These are phyloP conservation scores for Fusarium sp. DNA, from an alignment of 2,329 filamentous ascomycete species.

Conservation along the genomic window DNA sequence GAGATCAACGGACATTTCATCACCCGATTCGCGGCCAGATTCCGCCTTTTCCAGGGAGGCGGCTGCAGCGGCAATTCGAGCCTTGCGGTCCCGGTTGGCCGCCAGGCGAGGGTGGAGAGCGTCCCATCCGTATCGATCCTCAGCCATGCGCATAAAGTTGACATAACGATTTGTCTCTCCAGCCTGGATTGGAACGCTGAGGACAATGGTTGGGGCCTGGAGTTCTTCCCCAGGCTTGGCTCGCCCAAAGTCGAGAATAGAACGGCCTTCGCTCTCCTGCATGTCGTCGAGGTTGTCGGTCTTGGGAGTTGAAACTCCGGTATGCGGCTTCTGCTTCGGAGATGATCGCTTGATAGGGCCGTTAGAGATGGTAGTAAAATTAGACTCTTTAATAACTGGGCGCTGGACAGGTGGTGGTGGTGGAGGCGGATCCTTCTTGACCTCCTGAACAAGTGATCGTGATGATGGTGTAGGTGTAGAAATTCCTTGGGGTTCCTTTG, in stretches of 20 bases:
- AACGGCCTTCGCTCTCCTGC: slow-evolving; percentile 57
- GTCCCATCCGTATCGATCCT: slow-evolving; percentile 93
- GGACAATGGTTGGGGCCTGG: slow-evolving; percentile 76
- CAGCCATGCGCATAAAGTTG: slow-evolving; percentile 93
- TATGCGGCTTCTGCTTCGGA: slow-evolving; percentile 57
- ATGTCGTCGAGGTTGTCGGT: slow-evolving; percentile 59
- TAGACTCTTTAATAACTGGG: slow-evolving; percentile 50
- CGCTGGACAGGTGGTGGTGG: slow-evolving; percentile 46
- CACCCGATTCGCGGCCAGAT: slow-evolving; percentile 71
- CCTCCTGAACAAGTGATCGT: slow-evolving; percentile 46
- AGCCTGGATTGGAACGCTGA: slow-evolving; percentile 76
- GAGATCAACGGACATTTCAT: slow-evolving; percentile 84
- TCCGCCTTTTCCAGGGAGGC: slow-evolving; percentile 81
- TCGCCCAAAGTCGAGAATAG: slow-evolving; percentile 68
- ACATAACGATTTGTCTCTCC: slow-evolving; percentile 89
- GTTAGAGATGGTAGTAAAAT: slow-evolving; percentile 53
- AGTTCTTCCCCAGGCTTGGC: slow-evolving; percentile 66
- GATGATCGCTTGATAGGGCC: slow-evolving; percentile 56
- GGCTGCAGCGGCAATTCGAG: slow-evolving; percentile 86
- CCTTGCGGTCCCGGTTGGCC: slow-evolving; percentile 84
- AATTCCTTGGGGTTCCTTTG: slow-evolving; percentile 47
- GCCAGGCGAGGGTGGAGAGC: slow-evolving; percentile 91
- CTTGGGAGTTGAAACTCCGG: slow-evolving; percentile 56
- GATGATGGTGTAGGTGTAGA: slow-evolving; percentile 49
- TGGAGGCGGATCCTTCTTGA: slow-evolving; percentile 51